Base-by-base conservation (phyloP, 495 filamentous ascomycete species). In the Penicillium robsamsonii region DNA sequence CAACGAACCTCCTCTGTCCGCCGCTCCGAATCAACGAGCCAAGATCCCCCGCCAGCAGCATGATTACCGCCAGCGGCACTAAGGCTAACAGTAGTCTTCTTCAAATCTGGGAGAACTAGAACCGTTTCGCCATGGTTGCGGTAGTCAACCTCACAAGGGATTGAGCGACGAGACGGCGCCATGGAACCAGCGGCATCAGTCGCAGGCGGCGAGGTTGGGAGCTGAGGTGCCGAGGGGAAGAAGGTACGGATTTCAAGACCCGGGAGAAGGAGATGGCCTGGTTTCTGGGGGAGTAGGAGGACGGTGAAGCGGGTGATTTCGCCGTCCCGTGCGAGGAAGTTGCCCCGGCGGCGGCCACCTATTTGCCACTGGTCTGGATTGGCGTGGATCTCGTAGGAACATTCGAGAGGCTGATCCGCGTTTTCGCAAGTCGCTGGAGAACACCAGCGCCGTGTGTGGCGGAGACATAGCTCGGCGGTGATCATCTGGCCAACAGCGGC, bases 371-470 rank as follows among this genome's bases (percentile, higher is more conserved):
- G 76, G 12, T 95, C 91, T 0, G 83, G 70, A 33, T 86, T 82
- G 11, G 89, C 86, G 38, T 88, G 83, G 11, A 98, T 68, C 63
- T 96, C 91, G 70, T 91, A 96, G 56, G 85, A 82, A 69, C 96
- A 96, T 62, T 91, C 86, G 2, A 94, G 72, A 33, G 85, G 75
- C 18, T 78, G 70, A 9, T 70, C 72, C 10, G 72, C 66, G 46
- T 74, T 57, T 11, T 70, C 66, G 33, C 72, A 66, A 3, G 64
- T 65, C 27, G 69, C 60, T 48, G 71, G 61, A 55, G 71, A 81
- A 64, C 88, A 87, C 92, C 94, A 96, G 18, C 80, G 76, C 25
- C 89, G 81, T 2, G 92, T 95, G 75, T 91, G 88, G 60, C 78
- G 82, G 27, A 97, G 84, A 25, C 72, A 75, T 3, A 97, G 74